Conservation (phyloP, 192 early-diverging fungal species). For the Phycomyces blakesleeanus region DNA sequence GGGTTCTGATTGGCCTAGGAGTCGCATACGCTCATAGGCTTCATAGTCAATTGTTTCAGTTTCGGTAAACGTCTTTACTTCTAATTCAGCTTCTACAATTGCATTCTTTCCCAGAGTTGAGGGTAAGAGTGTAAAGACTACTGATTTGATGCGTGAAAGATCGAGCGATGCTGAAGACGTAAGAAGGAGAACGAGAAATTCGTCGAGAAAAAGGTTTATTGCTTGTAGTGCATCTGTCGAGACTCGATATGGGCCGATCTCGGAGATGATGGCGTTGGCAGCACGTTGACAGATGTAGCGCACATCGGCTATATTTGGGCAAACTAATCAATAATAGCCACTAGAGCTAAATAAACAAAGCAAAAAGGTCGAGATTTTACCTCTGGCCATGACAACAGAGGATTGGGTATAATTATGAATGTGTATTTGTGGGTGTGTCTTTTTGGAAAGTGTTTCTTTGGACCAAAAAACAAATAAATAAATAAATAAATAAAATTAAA, state of each 20-base stretch:
- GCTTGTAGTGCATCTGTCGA: constrained; percentile 53
- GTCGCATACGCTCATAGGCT: constrained; percentile 33
- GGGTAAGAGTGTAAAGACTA: constrained; percentile 44
- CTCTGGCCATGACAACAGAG: too few relatives aligned
- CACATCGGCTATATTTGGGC: constrained; percentile 30
- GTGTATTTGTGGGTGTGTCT: too few relatives aligned
- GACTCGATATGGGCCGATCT: constrained; percentile 49
- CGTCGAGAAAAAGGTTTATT: constrained; percentile 56
- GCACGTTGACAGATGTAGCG: constrained; percentile 58
- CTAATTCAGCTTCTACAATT: constrained; percentile 56
- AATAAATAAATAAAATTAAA: too few relatives aligned
- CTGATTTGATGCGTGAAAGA: constrained; percentile 44
- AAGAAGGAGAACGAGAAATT: constrained; percentile 48
- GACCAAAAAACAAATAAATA: too few relatives aligned
- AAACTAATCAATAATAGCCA: too few relatives aligned
- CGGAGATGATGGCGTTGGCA: constrained; percentile 57
- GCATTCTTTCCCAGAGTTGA: constrained; percentile 57
- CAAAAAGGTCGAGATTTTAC: too few relatives aligned
- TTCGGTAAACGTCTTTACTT: constrained; percentile 54
- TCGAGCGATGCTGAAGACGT: constrained; percentile 47
- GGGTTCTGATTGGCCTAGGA: background rate
- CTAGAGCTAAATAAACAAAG: too few relatives aligned
- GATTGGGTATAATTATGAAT: too few relatives aligned
- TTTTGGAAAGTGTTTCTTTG: too few relatives aligned
- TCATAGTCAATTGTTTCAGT: constrained; percentile 41